Base-by-base conservation (phyloP, 805 yeast genomes). In the Helenozyma baotianmanensis region DNA sequence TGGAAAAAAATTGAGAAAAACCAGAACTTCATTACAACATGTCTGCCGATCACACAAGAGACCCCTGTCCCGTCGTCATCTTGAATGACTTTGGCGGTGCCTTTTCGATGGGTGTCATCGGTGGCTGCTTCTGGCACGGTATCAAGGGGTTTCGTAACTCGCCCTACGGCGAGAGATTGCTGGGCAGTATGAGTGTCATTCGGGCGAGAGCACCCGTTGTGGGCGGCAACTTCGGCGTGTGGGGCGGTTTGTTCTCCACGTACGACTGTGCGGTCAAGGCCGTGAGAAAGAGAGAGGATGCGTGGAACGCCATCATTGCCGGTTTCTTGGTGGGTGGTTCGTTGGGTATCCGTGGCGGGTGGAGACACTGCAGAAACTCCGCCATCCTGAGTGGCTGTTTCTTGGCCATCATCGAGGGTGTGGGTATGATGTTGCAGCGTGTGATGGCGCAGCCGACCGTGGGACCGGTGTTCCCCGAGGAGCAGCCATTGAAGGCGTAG, bases 91-190 rank as follows among this genome's bases (percentile, higher is more conserved):
- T 92, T 53, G 99, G 99, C 58, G 97, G 97, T 61, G 97, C 98
- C 37, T 92, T 89, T 55, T 81, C 97, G 54, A 90, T 92, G 97
- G 99, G 99, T 68, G 96, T 79, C 50, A 84, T 92, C 54, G 98
- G 98, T 70, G 99, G 99, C 47, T 80, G 90, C 51, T 80, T 92
- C 43, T 92, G 98, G 98, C 97, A 92, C 70, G 97, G 97, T 57
- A 82, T 92, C 56, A 92, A 92, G 62, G 99, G 99, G 31, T 92
- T 92, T 74, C 78, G 98, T 62, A 92, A 92, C 73, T 88, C 97
- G 9, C 98, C 99, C 35, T 74, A 81, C 49, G 98, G 98, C 40
- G 98, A 92, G 65, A 79, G 98, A 68, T 74, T 95, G 53, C 62
- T 76, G 39, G 97, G 98, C 36, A 85, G 96, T 14, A 57, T 90